Evolutionary conservation across 2,329 filamentous ascomycete species (phyloP), one percentile per base, ranked within the genome.

Genomic region (Xylariaceae sp.): DNA sequence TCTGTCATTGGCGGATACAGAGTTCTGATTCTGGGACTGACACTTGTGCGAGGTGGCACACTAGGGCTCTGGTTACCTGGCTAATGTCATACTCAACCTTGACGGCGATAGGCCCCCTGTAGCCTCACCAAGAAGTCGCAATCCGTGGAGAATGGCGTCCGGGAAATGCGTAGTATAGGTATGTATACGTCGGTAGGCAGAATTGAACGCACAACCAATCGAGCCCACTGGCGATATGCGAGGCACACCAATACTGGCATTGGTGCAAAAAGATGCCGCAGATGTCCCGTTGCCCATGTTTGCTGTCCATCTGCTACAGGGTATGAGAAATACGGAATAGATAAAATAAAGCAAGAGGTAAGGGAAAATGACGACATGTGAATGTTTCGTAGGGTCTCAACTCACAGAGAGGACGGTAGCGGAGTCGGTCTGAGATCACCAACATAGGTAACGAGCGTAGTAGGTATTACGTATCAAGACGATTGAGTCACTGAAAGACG

Each of bases 1-100:
- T 43, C 51, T 51, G 50, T 32, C 51, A 56, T 54, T 53, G 48
- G 56, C 47, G 54, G 56, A 54, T 54, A 48, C 32, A 9, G 40
- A 30, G 47, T 46, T 49, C 46, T 46, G 43, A 26, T 32, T 47
- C 53, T 37, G 29, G 37, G 26, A 39, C 19, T 39, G 45, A 40
- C 30, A 35, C 12, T 37, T 43, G 39, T 29, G 26, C 26, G 41
- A 45, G 32, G 26, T 48, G 53, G 29, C 42, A 40, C 12, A 11
- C 8, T 9, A 11, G 4, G 8, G 8, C 35, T 9, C 4, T 37
- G 8, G 12, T 37, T 37, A 37, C 35, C 35, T 3, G 3, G 35
- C 35, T 37, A 37, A 7, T 7, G 8, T 6, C 35, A 37, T 11
- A 9, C 3, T 9, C 8, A 6, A 37, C 35, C 8, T 37, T 37